Evolutionary conservation across 306 rosid species (phyloP).

Genomic region (Casuarina equisetifolia): DNA sequence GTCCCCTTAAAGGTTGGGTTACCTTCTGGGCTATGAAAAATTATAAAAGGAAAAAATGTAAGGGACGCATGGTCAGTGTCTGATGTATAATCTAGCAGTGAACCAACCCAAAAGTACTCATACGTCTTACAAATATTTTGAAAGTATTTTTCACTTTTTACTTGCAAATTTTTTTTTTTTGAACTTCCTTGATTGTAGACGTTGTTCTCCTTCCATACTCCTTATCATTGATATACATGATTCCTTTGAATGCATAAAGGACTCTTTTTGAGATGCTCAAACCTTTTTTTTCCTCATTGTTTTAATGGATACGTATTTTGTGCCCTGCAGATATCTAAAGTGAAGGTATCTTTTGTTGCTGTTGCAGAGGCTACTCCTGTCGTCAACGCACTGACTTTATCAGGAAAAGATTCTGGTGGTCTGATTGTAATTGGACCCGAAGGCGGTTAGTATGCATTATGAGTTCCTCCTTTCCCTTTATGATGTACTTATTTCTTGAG

Average conservation of each 20-base stretch:
- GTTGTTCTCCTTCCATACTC: background rate
- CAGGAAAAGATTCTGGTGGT: slow-evolving; percentile 52
- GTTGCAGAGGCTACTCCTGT: slow-evolving; percentile 76
- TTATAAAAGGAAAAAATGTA: background rate
- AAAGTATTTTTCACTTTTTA: background rate
- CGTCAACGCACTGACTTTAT: slow-evolving; percentile 51
- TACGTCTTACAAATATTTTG: background rate
- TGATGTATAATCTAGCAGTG: background rate
- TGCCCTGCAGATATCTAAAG: slow-evolving; percentile 53
- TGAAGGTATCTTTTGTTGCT: slow-evolving; percentile 74
- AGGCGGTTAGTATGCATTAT: slow-evolving; percentile 63
- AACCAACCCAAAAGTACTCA: background rate
- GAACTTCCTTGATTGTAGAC: background rate
- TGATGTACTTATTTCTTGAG: background rate
- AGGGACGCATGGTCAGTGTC: background rate
- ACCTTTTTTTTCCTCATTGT: background rate
- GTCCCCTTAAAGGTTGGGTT: background rate
- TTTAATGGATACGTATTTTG: slow-evolving; percentile 25
- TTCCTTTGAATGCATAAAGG: background rate
- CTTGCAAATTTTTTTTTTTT: background rate
- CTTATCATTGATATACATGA: background rate
- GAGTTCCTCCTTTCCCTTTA: background rate
- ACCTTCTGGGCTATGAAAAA: slow-evolving; percentile 10
- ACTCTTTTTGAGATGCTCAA: slow-evolving; percentile 13
- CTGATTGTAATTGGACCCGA: slow-evolving; percentile 85